Evolutionary conservation across 495 filamentous ascomycete species (phyloP).

Genomic region (Podospora australis): DNA sequence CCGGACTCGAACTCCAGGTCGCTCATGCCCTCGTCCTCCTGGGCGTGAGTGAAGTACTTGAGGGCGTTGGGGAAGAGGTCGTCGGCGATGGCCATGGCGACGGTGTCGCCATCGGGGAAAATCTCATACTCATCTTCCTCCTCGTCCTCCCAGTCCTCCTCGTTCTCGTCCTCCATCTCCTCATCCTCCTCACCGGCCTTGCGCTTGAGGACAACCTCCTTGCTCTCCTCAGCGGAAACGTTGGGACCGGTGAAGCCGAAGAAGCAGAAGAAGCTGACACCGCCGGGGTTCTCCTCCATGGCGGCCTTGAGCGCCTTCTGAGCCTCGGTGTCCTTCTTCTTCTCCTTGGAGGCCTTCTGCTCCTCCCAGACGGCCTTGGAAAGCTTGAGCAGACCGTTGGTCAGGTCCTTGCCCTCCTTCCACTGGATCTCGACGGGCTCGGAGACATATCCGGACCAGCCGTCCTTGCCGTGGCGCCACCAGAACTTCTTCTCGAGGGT

Average conservation of each 20-base stretch:
- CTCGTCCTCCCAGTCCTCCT: conserved; percentile 47
- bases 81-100: conserved; percentile 73
- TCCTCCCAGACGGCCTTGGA: conserved; percentile 62
- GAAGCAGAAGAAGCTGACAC: conserved; percentile 76
- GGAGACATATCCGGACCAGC: conserved; percentile 66
- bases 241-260: conserved; percentile 68
- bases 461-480: conserved; percentile 60
- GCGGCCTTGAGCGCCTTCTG: conserved; percentile 46
- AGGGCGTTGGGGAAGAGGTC: conserved; percentile 83
- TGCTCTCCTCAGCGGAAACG: conserved; percentile 58
- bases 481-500: conserved; percentile 86
- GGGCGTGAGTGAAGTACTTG: conserved; percentile 80
- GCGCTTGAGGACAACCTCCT: conserved; percentile 49
- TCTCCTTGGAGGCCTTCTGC: conserved; percentile 48
- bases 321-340: conserved; percentile 39
- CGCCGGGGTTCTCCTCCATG: conserved; percentile 51
- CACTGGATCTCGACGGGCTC: conserved; percentile 83
- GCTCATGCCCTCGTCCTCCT: conserved; percentile 51
- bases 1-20: conserved; percentile 55
- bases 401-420: conserved; percentile 80
- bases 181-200: conserved; percentile 50
- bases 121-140: conserved; percentile 59
- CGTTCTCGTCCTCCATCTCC: conserved; percentile 39
- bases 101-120: conserved; percentile 70
- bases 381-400: conserved; percentile 67